These are phyloP conservation scores for Dimocarpus longan DNA, from an alignment of 345 rosid species.

Conservation along the genomic window DNA sequence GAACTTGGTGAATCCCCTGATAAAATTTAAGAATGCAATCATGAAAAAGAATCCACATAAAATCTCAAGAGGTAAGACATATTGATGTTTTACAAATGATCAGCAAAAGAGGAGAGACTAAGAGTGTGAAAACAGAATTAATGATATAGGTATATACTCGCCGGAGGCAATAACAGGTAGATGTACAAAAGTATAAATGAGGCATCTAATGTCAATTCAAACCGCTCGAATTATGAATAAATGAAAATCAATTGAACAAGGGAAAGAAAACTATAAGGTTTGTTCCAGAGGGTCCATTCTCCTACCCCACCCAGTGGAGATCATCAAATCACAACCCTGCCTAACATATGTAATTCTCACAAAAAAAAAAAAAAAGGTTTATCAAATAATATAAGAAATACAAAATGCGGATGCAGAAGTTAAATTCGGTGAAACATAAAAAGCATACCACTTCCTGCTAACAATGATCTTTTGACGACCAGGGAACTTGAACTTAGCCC, in stretches of 20 bases:
- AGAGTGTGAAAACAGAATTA: too few species aligned
- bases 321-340: not conserved
- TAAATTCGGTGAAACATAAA: not conserved
- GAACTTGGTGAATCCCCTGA: conserved; percentile 63
- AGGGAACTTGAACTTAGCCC: conserved; percentile 64
- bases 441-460: conserved; percentile 58
- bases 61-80: not conserved
- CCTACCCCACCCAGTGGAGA: not conserved
- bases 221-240: not conserved
- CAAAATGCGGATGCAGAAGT: not conserved
- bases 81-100: not conserved
- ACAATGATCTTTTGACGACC: conserved; percentile 67
- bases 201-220: not conserved
- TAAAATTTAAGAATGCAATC: not conserved
- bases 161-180: not conserved
- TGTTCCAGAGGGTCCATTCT: not conserved
- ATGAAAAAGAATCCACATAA: not conserved
- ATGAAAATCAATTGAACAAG: not conserved
- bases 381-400: not conserved
- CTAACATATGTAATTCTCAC: not conserved
- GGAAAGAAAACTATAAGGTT: not conserved
- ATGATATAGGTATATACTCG: not conserved
- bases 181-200: not conserved
- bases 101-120: not conserved
- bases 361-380: not conserved